Percentiles rank a stretch among this genome's conserved stretches.
Evolutionary conservation across 352 stramenopile species (phyloP).

Genomic region (Phytophthora tentaculata): DNA sequence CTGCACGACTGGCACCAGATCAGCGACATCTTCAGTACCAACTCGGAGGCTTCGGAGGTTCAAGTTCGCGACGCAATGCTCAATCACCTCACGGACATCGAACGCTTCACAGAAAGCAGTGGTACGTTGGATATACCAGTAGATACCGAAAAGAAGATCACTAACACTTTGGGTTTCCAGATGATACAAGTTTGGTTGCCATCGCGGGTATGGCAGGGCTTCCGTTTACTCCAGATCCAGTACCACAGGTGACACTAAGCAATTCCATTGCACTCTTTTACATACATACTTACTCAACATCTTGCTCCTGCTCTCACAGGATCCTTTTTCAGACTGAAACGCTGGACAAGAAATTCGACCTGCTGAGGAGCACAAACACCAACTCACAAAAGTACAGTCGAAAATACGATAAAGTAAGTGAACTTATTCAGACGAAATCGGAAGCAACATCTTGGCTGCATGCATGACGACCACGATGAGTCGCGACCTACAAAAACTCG

Average conservation of each 20-base stretch:
- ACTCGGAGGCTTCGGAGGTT: constrained; percentile 20
- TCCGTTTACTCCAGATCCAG: constrained; percentile 9
- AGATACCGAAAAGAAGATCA: too few relatives aligned
- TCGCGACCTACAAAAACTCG: constrained; percentile 60
- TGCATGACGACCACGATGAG: not conserved
- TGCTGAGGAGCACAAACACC: constrained; percentile 2
- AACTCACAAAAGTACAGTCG: not conserved
- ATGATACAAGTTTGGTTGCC: constrained; percentile 20
- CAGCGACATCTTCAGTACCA: constrained; percentile 2
- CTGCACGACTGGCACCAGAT: constrained; percentile 3
- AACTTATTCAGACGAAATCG: constrained; percentile 23
- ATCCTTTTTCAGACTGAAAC: not conserved
- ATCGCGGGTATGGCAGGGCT: constrained; percentile 21
- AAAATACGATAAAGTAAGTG: constrained; percentile 34
- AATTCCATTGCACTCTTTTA: too few relatives aligned
- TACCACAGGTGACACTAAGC: not conserved
- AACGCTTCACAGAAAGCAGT: constrained; percentile 61
- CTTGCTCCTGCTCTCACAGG: too few relatives aligned
- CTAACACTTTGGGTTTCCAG: constrained; percentile 12
- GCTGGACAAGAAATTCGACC: constrained; percentile 9
- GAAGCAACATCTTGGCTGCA: constrained; percentile 9
- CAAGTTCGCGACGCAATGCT: constrained; percentile 58
- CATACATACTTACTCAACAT: too few relatives aligned
- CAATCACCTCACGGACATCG: constrained; percentile 55
- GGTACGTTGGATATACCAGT: constrained; percentile 38